phyloP scores from a whole-genome alignment of 2,329 filamentous ascomycete genomes.

The Fonsecaea erecta region DNA sequence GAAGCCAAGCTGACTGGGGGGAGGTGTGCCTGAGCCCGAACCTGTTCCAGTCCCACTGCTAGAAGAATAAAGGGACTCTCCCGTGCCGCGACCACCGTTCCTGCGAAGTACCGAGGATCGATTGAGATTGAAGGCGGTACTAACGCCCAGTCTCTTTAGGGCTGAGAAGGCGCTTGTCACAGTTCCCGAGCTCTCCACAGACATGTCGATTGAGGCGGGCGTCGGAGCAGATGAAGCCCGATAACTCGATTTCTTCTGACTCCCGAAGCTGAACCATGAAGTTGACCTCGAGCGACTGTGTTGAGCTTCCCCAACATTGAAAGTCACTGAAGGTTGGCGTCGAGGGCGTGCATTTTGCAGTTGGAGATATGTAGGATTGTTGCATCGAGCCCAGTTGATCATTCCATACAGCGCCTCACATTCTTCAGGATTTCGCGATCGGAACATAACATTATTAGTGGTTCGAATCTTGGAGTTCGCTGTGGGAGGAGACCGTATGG shows the following conservation, averaged over 20 bases:
- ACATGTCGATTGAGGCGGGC: slow-evolving; percentile 59
- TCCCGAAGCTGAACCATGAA: slow-evolving; percentile 57
- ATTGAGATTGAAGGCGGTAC: slow-evolving; percentile 79
- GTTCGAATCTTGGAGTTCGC: slow-evolving; percentile 70
- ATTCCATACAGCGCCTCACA: slow-evolving; percentile 81
- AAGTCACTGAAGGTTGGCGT: slow-evolving; percentile 54
- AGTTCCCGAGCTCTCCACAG: slow-evolving; percentile 67
- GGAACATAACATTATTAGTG: slow-evolving; percentile 87
- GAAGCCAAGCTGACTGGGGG: slow-evolving; percentile 44
- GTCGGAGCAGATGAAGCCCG: slow-evolving; percentile 61
- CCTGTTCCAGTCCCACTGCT: slow-evolving; percentile 42
- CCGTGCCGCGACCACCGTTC: slow-evolving; percentile 43
- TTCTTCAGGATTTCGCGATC: slow-evolving; percentile 74
- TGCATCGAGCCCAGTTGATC: slow-evolving; percentile 85
- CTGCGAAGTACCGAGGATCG: slow-evolving; percentile 67
- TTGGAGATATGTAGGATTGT: slow-evolving; percentile 87
- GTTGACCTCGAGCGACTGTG: slow-evolving; percentile 50
- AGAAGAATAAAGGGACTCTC: slow-evolving; percentile 58
- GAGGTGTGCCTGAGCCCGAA: slow-evolving; percentile 49
- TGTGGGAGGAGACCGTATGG: slow-evolving; percentile 85
- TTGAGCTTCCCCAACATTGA: slow-evolving; percentile 61
- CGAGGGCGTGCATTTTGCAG: slow-evolving; percentile 72
- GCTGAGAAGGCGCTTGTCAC: slow-evolving; percentile 79
- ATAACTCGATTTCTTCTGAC: slow-evolving; percentile 58
- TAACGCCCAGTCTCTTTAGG: slow-evolving; percentile 75